A percentile compares a stretch with the other conserved stretches of the same genome.
These are phyloP conservation scores for Monosporascus sp. DNA, from an alignment of 2,329 filamentous ascomycete species.

Conservation along the genomic window DNA sequence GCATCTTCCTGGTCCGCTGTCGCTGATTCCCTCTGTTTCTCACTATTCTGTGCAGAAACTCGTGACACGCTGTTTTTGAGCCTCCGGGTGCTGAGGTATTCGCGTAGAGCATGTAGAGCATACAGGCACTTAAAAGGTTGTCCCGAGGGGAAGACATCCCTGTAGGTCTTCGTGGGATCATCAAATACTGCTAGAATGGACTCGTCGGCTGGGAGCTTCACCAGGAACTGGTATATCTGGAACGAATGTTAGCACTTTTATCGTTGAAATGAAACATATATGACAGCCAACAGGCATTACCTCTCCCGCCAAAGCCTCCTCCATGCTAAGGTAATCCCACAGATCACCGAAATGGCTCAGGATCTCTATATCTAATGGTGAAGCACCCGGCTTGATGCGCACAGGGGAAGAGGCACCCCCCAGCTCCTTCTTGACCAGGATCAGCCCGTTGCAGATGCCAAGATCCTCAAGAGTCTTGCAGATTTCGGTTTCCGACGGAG, in stretches of 20 bases:
- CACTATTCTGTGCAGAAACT: conserved; percentile 14
- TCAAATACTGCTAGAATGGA: conserved; percentile 56
- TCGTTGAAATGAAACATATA: no score
- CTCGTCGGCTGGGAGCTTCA: conserved; percentile 63
- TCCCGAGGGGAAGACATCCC: conserved; percentile 60
- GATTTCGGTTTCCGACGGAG: conserved; percentile 53
- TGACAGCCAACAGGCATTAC: conserved; percentile 31
- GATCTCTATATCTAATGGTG: conserved; percentile 70
- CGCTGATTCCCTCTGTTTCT: conserved; percentile 13
- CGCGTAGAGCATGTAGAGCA: conserved; percentile 59
- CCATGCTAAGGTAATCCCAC: conserved; percentile 72
- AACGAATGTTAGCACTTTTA: conserved; percentile 11
- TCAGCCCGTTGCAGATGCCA: conserved; percentile 57
- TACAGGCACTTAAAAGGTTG: conserved; percentile 72
- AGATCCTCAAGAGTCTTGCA: conserved; percentile 62
- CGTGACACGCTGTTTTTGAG: conserved; percentile 21
- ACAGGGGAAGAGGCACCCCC: conserved; percentile 36
- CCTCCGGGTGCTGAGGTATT: conserved; percentile 47
- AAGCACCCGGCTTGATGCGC: conserved; percentile 45
- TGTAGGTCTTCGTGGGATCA: conserved; percentile 44
- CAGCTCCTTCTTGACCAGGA: conserved; percentile 59
- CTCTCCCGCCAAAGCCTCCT: conserved; percentile 63
- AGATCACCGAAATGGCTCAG: conserved; percentile 77
- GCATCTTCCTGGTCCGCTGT: conserved; percentile 25
- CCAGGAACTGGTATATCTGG: conserved; percentile 65